Conservation (phyloP, 768 basidiomycete species). For the Aureoboletus auriporus region DNA sequence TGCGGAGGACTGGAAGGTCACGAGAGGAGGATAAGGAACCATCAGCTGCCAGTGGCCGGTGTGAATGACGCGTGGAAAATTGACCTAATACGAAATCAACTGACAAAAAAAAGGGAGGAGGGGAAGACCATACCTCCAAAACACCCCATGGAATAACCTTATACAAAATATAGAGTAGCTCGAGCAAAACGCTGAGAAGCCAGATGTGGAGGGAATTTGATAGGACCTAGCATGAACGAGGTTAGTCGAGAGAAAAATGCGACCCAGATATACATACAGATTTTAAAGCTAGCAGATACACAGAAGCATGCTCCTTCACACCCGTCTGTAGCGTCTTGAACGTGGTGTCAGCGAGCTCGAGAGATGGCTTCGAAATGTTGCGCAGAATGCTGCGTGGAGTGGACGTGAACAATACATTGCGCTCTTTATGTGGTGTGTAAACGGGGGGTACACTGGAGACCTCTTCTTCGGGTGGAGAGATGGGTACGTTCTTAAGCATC, state of each 20-base stretch:
- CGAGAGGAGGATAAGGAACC: slow-evolving; percentile 47
- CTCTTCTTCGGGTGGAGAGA: slow-evolving; percentile 34
- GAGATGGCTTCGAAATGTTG: slow-evolving; percentile 16
- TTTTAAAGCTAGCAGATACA: slow-evolving; percentile 23
- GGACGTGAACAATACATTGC: slow-evolving; percentile 14
- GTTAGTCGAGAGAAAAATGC: neutral
- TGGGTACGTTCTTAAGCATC: slow-evolving; percentile 43
- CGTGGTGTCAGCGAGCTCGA: slow-evolving; percentile 19
- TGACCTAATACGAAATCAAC: slow-evolving; percentile 13
- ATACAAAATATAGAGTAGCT: slow-evolving; percentile 51
- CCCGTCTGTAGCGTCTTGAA: slow-evolving; percentile 18
- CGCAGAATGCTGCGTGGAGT: slow-evolving; percentile 27
- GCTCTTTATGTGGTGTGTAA: slow-evolving; percentile 18
- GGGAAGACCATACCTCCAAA: slow-evolving; percentile 32
- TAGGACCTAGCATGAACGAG: slow-evolving; percentile 40
- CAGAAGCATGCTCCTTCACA: slow-evolving; percentile 16
- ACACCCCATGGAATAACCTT: slow-evolving; percentile 51
- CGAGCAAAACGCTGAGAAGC: slow-evolving; percentile 48
- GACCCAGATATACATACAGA: slow-evolving; percentile 17
- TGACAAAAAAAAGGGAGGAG: neutral
- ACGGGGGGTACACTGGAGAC: neutral
- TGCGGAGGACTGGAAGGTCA: slow-evolving; percentile 40
- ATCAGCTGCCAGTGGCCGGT: slow-evolving; percentile 13
- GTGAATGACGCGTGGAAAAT: slow-evolving; percentile 9
- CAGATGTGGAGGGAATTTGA: slow-evolving; percentile 66